Percentiles rank a stretch among this genome's conserved stretches.
Conservation (phyloP, 2,329 filamentous ascomycete genomes). For the Aspergillus glaucus region DNA sequence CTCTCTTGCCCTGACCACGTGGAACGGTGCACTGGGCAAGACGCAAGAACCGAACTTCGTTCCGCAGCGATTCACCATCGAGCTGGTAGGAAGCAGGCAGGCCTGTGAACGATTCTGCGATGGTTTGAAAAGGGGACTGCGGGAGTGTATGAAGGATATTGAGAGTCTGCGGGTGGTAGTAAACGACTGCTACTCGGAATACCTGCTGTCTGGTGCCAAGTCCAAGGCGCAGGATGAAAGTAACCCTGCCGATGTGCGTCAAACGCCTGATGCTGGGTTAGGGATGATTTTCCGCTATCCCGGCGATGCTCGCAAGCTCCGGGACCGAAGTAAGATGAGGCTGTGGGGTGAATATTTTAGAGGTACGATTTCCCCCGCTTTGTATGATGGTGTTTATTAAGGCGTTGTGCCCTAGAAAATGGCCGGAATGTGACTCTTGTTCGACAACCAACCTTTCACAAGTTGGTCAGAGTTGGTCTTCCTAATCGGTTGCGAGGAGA, state of each 20-base stretch:
- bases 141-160: slow-evolving; percentile 81
- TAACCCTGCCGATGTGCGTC: slow-evolving; percentile 34
- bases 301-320: slow-evolving; percentile 85
- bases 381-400: slow-evolving; percentile 8
- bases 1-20: slow-evolving; percentile 87
- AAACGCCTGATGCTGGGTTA: slow-evolving; percentile 83
- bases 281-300: slow-evolving; percentile 93
- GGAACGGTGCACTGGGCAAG: slow-evolving; percentile 65
- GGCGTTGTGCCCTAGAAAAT: slow-evolving; percentile 56
- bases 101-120: slow-evolving; percentile 95
- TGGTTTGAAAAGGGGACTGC: slow-evolving; percentile 80
- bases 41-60: slow-evolving; percentile 52
- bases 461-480: slow-evolving; percentile 88
- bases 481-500: slow-evolving; percentile 90
- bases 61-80: slow-evolving; percentile 84
- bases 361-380: slow-evolving; percentile 24
- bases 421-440: slow-evolving; percentile 87
- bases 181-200: slow-evolving; percentile 85
- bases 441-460: slow-evolving; percentile 94
- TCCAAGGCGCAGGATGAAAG: slow-evolving; percentile 45
- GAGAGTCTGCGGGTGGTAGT: slow-evolving; percentile 76
- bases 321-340: slow-evolving; percentile 94
- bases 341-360: slow-evolving; percentile 94
- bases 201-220: slow-evolving; percentile 52
- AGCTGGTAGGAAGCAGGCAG: slow-evolving; percentile 80